These are phyloP conservation scores for Ganoderma multipileum DNA, from an alignment of 1,284 basidiomycete genomes.

Conservation along the genomic window DNA sequence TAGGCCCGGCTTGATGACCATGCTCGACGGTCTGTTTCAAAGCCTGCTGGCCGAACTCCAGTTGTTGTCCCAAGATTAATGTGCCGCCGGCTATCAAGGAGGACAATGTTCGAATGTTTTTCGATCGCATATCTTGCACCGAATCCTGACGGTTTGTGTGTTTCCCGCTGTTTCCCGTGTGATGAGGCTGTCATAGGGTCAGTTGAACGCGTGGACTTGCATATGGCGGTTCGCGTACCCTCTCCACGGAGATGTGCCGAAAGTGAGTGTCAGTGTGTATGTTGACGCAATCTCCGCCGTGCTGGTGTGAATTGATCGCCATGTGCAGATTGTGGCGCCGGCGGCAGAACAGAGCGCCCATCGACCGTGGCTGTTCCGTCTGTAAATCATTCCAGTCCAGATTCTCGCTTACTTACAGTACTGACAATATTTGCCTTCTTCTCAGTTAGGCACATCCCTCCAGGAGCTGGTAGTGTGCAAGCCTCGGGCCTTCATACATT, in stretches of 20 bases:
- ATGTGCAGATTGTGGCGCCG: neutral
- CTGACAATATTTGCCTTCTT: too few relatives aligned
- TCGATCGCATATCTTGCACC: too few relatives aligned
- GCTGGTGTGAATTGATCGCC: neutral
- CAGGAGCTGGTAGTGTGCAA: neutral
- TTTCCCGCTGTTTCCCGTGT: neutral
- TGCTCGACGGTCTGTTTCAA: too few relatives aligned
- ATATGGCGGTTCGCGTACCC: neutral
- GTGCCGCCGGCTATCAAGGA: too few relatives aligned
- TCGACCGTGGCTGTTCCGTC: neutral
- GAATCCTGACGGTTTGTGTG: too few relatives aligned
- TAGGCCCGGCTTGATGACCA: too few relatives aligned
- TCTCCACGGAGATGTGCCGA: neutral
- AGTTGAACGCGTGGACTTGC: neutral
- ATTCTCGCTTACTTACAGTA: too few relatives aligned
- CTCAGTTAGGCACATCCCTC: neutral
- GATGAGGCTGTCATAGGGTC: neutral
- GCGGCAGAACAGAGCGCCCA: neutral
- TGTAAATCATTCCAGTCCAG: neutral
- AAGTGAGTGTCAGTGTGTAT: neutral
- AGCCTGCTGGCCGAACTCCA: too few relatives aligned
- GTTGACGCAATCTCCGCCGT: neutral
- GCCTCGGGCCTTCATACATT: neutral
- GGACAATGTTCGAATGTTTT: too few relatives aligned
- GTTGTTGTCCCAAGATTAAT: too few relatives aligned